Evolutionary conservation across 78 protist genomes (phyloP), one percentile per base, ranked within the genome.

Genomic region (Planoprotostelium fungivorum): DNA sequence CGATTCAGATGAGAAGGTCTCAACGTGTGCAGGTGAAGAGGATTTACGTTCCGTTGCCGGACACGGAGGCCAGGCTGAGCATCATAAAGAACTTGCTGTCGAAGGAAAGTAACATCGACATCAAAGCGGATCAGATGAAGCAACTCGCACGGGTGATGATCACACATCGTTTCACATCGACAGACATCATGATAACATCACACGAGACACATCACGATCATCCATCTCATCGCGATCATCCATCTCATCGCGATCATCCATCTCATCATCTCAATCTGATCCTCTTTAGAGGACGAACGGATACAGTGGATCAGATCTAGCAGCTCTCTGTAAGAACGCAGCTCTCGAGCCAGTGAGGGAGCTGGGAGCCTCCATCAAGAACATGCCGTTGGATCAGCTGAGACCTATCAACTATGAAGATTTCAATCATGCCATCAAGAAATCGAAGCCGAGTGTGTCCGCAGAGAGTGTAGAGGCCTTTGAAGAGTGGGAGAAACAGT

Each of bases 21-120:
- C 73, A 16, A 51, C 73, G 73, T 25, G 5, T 51, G 5, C 73
- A 51, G 73, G 93, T 87, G 38, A 96, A 92, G 89, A 51, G 99
- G 36, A 86, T 98, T 34, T 96, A 94, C 87, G 95, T 98, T 29
- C 95, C 98, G 0, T 92, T 98, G 0, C 99, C 99, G 0, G 97
- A 95, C 39, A 36, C 39, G 0, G 90, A 0, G 25, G 92, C 98
- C 28, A 91, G 99, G 34, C 16, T 25, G 31, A 16, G 73, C 5
- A 25, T 51, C 31, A 51, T 51, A 5, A 51, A 51, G 16, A 51
- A 51, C 16, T 25, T 51, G 73, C 73, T 51, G 5, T 51, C 73
- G 5, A 25, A 5, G 16, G 73, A 51, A 16, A 51, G 16, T 25
- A 51, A 51, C 16, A 16, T 51, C 31, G 16, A 51, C 73, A 5